Percentiles rank a stretch among this genome's conserved stretches.
These are phyloP conservation scores for Eucalyptus curtisii DNA, from an alignment of 345 rosid genomes.

Conservation along the genomic window DNA sequence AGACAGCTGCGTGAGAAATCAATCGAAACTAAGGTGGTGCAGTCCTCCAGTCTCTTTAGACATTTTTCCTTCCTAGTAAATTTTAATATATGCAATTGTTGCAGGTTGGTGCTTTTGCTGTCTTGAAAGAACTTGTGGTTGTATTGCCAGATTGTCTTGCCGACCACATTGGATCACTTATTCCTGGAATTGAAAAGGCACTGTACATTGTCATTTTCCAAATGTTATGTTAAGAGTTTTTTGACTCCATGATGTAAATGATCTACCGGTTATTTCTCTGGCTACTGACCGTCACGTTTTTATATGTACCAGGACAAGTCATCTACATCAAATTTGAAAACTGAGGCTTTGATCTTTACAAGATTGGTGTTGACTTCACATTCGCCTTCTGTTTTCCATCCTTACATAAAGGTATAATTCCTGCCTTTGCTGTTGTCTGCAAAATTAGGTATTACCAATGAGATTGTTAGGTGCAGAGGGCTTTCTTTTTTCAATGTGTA, in stretches of 20 bases:
- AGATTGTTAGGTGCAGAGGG: background rate
- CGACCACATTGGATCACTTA: conserved; percentile 86
- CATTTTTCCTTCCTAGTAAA: background rate
- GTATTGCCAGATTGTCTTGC: conserved; percentile 95
- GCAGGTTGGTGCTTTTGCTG: conserved; percentile 97
- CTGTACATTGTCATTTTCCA: conserved; percentile 12
- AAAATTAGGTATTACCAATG: background rate
- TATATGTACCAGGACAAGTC: conserved; percentile 65
- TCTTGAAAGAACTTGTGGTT: conserved; percentile 89
- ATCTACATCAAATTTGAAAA: conserved; percentile 93
- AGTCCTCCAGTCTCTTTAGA: background rate
- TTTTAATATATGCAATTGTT: background rate
- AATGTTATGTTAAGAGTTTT: background rate
- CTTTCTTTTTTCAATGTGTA: background rate
- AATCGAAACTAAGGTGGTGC: conserved; percentile 77
- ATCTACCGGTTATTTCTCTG: background rate
- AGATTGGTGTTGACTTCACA: conserved; percentile 93
- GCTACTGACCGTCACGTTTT: background rate
- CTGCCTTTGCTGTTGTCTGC: background rate
- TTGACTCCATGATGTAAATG: background rate
- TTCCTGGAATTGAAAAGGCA: conserved; percentile 96
- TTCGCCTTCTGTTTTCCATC: conserved; percentile 89
- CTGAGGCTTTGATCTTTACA: conserved; percentile 79
- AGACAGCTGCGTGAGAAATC: conserved; percentile 91
- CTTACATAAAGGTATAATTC: conserved; percentile 67